phyloP scores from a whole-genome alignment of 257 asterid genomes.

The Fraxinus excelsior region DNA sequence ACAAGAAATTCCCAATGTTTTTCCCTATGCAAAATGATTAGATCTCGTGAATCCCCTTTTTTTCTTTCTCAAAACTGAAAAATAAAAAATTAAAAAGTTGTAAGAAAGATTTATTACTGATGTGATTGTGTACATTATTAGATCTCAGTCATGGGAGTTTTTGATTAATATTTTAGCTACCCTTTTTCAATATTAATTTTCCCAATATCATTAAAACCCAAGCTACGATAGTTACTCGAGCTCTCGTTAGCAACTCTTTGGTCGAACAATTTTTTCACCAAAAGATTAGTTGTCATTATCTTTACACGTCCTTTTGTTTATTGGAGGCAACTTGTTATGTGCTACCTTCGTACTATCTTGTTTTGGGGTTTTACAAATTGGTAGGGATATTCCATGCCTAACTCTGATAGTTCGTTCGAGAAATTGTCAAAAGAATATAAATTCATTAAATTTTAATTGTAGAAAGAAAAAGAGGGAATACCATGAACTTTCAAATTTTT shows the following conservation, averaged over 20 bases:
- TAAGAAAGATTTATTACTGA: neutral
- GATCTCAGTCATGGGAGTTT: neutral
- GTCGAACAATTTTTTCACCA: neutral
- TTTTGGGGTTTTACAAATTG: no score
- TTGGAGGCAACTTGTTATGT: no score
- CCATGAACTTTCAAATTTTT: no score
- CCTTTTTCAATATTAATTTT: neutral
- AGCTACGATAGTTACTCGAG: neutral
- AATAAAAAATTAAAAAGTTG: neutral
- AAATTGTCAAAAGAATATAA: no score
- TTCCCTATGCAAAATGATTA: neutral
- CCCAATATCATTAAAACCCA: neutral
- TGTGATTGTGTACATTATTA: neutral
- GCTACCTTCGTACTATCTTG: no score
- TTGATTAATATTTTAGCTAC: neutral
- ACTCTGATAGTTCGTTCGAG: no score
- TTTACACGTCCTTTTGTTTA: no score
- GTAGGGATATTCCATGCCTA: no score
- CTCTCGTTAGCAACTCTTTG: neutral
- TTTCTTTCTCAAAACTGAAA: neutral
- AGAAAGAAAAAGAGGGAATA: no score
- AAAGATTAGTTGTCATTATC: no score
- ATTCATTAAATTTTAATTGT: no score
- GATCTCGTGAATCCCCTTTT: neutral
- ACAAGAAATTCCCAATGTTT: conserved; percentile 25